These are phyloP conservation scores for Rhizopogon vesiculosus DNA, from an alignment of 768 basidiomycete genomes.

Conservation along the genomic window DNA sequence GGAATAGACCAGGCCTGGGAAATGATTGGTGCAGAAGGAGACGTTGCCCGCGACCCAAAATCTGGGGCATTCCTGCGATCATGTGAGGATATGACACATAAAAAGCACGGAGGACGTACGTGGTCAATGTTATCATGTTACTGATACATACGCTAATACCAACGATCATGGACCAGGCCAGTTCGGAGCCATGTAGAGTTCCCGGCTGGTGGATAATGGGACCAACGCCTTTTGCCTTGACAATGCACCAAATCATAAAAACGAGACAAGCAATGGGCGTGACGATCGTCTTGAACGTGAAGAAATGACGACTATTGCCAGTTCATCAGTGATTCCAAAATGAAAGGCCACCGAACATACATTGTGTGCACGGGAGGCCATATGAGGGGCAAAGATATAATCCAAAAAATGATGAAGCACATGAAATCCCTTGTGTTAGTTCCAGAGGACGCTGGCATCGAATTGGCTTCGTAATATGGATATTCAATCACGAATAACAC, in stretches of 20 bases:
- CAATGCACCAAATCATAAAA: constrained; percentile 72
- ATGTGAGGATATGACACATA: not conserved
- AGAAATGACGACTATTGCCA: constrained; percentile 53
- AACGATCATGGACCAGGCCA: constrained; percentile 68
- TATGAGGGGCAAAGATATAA: constrained; percentile 67
- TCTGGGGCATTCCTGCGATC: constrained; percentile 53
- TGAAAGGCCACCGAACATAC: constrained; percentile 30
- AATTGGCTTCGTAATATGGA: constrained; percentile 40
- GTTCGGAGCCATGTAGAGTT: constrained; percentile 51
- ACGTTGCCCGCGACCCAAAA: constrained; percentile 53
- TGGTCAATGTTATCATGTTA: constrained; percentile 68
- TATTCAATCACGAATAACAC: not conserved
- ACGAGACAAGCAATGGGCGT: constrained; percentile 57
- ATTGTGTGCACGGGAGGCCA: constrained; percentile 77
- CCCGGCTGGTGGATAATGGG: constrained; percentile 61
- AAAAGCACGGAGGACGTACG: constrained; percentile 31
- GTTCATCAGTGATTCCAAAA: not conserved
- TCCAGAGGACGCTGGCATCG: constrained; percentile 58
- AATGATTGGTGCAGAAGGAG: constrained; percentile 46
- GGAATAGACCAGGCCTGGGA: constrained; percentile 67
- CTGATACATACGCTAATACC: constrained; percentile 66
- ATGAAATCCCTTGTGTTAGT: constrained; percentile 65
- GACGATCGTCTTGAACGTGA: constrained; percentile 68
- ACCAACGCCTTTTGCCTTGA: constrained; percentile 68
- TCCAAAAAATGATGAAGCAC: constrained; percentile 80